phyloP scores from a whole-genome alignment of 73 alveolate genomes.

The Stentor coeruleus region DNA sequence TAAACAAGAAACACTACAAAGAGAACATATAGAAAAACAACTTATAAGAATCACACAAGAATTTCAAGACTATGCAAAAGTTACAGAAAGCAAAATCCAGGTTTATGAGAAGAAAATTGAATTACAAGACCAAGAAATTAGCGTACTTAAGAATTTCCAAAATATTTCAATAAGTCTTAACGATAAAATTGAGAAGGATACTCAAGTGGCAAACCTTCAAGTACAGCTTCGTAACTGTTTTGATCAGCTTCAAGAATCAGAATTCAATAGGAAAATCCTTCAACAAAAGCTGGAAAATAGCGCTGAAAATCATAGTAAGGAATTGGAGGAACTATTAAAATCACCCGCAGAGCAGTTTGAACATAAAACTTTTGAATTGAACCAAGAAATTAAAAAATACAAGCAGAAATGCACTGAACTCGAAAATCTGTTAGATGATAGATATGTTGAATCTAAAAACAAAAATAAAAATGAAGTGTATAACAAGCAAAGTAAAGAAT shows the following conservation, averaged over 20 bases:
- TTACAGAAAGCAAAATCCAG: not conserved
- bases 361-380: not conserved
- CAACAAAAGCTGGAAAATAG: slow-evolving; percentile 10
- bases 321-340: not conserved
- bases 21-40: slow-evolving; percentile 19
- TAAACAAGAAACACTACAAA: slow-evolving; percentile 6
- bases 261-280: slow-evolving; percentile 1
- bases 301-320: not conserved
- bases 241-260: slow-evolving; percentile 13
- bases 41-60: not conserved
- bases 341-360: not conserved
- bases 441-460: too few relatives aligned
- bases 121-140: not conserved
- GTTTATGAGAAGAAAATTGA: not conserved
- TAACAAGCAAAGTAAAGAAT: too few relatives aligned
- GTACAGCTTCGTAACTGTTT: not conserved
- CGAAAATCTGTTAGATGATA: not conserved
- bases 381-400: not conserved
- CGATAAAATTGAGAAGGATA: not conserved
- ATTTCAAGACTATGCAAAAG: not conserved
- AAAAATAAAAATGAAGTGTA: too few relatives aligned
- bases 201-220: not conserved
- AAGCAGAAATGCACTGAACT: not conserved
- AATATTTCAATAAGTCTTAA: not conserved
- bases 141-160: not conserved